Percentiles rank a stretch among this genome's conserved stretches.
phyloP scores from a whole-genome alignment of 2,329 filamentous ascomycete genomes.

The Coleophoma cylindrospora region DNA sequence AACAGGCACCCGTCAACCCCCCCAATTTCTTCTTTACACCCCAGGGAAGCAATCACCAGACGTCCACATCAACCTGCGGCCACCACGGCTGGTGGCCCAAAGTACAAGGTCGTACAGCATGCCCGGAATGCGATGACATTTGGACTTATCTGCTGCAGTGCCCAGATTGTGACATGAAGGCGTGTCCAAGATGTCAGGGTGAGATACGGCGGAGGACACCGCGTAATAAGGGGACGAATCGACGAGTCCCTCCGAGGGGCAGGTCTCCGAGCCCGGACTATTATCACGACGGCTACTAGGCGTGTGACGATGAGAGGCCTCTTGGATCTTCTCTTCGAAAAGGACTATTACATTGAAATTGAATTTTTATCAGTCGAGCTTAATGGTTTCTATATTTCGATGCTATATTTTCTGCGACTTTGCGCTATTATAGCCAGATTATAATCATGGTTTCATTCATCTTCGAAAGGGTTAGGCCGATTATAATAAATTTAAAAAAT shows the following conservation, averaged over 20 bases:
- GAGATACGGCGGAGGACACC: slow-evolving; percentile 1
- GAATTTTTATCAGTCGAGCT: too few species aligned
- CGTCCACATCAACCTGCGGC: slow-evolving; percentile 2
- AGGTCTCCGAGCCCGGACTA: neutral
- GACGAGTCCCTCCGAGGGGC: neutral
- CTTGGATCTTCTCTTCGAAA: too few species aligned
- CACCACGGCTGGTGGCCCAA: slow-evolving; percentile 18
- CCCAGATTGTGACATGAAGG: slow-evolving; percentile 12
- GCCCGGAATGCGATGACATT: slow-evolving; percentile 7
- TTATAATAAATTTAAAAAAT: too few species aligned
- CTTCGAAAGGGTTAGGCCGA: too few species aligned
- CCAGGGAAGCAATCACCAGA: neutral
- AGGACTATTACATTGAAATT: too few species aligned
- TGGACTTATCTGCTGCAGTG: slow-evolving; percentile 17
- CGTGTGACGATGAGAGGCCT: neutral
- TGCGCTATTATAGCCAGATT: too few species aligned
- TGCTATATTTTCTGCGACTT: too few species aligned
- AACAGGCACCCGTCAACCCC: too few species aligned
- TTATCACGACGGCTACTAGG: neutral
- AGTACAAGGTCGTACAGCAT: slow-evolving; percentile 11
- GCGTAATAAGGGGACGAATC: neutral
- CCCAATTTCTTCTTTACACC: neutral
- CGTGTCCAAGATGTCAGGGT: slow-evolving; percentile 14
- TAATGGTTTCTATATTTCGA: too few species aligned
- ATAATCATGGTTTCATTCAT: too few species aligned